Percentiles rank a stretch among this genome's conserved stretches.
These are phyloP conservation scores for Phlebiopsis flavidoalba DNA, from an alignment of 768 basidiomycete species.

Conservation along the genomic window DNA sequence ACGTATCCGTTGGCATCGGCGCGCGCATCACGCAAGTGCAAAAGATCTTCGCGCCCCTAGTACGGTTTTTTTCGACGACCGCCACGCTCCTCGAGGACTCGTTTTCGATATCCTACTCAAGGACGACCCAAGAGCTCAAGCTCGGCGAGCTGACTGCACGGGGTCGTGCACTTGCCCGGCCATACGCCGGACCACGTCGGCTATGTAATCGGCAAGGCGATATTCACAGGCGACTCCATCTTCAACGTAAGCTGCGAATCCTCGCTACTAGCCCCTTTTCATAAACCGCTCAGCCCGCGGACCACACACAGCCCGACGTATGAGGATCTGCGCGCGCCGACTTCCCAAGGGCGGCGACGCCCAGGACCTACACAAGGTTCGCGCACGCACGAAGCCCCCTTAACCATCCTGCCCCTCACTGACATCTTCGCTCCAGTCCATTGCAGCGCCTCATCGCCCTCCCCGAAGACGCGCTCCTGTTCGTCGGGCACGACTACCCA, in stretches of 20 bases:
- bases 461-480: slow-evolving; percentile 29
- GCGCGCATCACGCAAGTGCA: slow-evolving; percentile 30
- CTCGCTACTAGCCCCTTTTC: not conserved
- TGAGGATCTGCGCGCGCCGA: slow-evolving; percentile 35
- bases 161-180: slow-evolving; percentile 32
- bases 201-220: slow-evolving; percentile 30
- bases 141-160: slow-evolving; percentile 26
- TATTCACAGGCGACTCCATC: slow-evolving; percentile 36
- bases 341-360: slow-evolving; percentile 35
- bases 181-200: slow-evolving; percentile 35
- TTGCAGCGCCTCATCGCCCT: slow-evolving; percentile 31
- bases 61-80: slow-evolving; percentile 27
- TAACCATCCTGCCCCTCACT: not conserved
- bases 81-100: slow-evolving; percentile 18
- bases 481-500: slow-evolving; percentile 36
- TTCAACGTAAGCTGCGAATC: slow-evolving; percentile 25
- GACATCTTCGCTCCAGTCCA: slow-evolving; percentile 23
- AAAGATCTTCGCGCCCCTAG: slow-evolving; percentile 26
- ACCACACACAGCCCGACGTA: slow-evolving; percentile 27
- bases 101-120: slow-evolving; percentile 28
- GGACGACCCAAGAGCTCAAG: slow-evolving; percentile 30
- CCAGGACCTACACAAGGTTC: slow-evolving; percentile 27
- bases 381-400: slow-evolving; percentile 1
- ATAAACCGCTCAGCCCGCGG: not conserved
- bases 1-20: slow-evolving; percentile 31